phyloP scores from a whole-genome alignment of 1,284 basidiomycete genomes.

The Moesziomyces aphidis region DNA sequence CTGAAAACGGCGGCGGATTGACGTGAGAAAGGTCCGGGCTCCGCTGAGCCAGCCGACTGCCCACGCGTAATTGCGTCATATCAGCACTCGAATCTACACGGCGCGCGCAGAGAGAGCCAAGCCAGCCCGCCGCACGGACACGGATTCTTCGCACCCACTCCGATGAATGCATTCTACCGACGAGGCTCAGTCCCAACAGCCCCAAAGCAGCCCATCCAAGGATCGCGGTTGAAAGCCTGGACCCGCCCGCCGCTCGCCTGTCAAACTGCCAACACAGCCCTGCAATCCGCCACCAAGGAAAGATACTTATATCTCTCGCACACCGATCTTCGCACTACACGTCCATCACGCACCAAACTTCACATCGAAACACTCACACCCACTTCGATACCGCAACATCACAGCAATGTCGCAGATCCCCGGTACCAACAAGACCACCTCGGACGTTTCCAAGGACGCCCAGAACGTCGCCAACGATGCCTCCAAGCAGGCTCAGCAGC shows the following conservation, averaged over 20 bases:
- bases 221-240: too few relatives aligned
- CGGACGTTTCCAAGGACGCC: constrained; percentile 46
- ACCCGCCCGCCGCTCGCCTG: too few relatives aligned
- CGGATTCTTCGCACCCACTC: background rate
- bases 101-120: constrained; percentile 5
- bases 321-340: too few relatives aligned
- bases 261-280: background rate
- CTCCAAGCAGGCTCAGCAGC: constrained; percentile 37
- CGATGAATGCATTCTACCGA: background rate
- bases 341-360: background rate
- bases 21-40: background rate
- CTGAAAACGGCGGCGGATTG: background rate
- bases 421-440: constrained; percentile 49
- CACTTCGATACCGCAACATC: constrained; percentile 1
- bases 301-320: constrained; percentile 7
- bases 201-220: background rate
- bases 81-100: constrained; percentile 15
- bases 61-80: constrained; percentile 44
- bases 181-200: background rate
- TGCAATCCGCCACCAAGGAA: background rate
- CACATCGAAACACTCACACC: background rate
- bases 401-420: constrained; percentile 44
- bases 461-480: constrained; percentile 45
- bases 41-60: background rate
- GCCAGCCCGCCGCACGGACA: constrained; percentile 9